A percentile compares a stretch with the other conserved stretches of the same genome.
Evolutionary conservation across 2,329 filamentous ascomycete genomes (phyloP).

Genomic region (Teratosphaeria destructans): DNA sequence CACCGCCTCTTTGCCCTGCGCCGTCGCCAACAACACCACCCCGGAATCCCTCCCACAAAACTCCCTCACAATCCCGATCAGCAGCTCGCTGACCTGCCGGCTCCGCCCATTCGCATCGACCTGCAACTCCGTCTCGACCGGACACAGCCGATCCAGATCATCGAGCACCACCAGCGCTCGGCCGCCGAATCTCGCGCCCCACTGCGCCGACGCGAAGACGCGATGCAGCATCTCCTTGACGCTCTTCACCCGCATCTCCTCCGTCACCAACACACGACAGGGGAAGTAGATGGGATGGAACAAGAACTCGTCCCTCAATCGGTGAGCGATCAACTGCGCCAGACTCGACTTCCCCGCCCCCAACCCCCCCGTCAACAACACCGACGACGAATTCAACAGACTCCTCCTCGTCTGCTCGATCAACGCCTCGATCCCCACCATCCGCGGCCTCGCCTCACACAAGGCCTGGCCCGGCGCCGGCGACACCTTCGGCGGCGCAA

Average conservation of each 20-base stretch:
- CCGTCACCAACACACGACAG: conserved; percentile 76
- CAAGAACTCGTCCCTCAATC: conserved; percentile 59
- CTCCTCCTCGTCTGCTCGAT: conserved; percentile 64
- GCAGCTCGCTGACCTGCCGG: conserved; percentile 79
- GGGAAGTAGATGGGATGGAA: conserved; percentile 80
- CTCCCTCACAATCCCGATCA: conserved; percentile 72
- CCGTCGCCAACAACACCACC: conserved; percentile 80
- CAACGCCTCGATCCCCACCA: conserved; percentile 78
- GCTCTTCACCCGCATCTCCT: conserved; percentile 78
- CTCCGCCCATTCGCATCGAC: conserved; percentile 90
- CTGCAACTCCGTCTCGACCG: conserved; percentile 86
- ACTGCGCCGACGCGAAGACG: conserved; percentile 79
- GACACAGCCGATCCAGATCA: conserved; percentile 86
- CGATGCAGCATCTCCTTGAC: conserved; percentile 82
- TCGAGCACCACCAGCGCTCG: conserved; percentile 78
- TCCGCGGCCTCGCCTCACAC: conserved; percentile 41
- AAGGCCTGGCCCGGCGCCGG: conserved; percentile 48
- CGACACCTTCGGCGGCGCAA: conserved; percentile 50
- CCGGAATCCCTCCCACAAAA: conserved; percentile 71
- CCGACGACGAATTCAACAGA: conserved; percentile 75
- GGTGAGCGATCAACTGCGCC: conserved; percentile 63
- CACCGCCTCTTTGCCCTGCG: conserved; percentile 83
- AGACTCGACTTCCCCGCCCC: conserved; percentile 85
- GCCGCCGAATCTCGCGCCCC: conserved; percentile 81
- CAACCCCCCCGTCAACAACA: conserved; percentile 77